Conservation (phyloP, 306 rosid species). For the Nissolia schottii region DNA sequence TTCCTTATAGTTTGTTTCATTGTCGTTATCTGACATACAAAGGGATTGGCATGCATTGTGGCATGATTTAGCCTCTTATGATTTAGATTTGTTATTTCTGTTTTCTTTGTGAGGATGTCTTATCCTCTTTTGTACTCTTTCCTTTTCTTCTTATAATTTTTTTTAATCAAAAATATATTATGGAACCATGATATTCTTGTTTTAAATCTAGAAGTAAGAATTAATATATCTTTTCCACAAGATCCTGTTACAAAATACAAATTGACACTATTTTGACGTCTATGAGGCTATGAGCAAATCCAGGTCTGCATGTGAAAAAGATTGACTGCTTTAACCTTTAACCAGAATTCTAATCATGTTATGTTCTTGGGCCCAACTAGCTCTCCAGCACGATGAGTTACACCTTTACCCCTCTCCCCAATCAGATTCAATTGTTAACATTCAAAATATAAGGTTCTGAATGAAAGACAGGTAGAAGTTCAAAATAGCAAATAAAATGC, state of each 20-base stretch:
- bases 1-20: no score
- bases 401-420: background rate
- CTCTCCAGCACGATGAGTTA: background rate
- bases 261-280: background rate
- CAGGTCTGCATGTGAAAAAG: background rate
- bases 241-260: background rate
- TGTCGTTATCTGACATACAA: no score
- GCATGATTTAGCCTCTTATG: no score
- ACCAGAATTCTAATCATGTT: background rate
- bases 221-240: background rate
- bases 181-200: background rate
- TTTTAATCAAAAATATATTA: no score
- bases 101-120: no score
- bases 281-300: background rate
- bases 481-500: constrained; percentile 12
- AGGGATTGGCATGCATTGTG: no score
- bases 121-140: no score
- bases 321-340: background rate
- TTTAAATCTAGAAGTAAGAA: background rate
- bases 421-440: background rate
- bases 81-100: no score
- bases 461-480: background rate
- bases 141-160: no score
- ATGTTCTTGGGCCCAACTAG: background rate
- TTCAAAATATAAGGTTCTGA: background rate